Evolutionary conservation across 2,329 filamentous ascomycete genomes (phyloP).

Genomic region (Xylaria hypoxylon): DNA sequence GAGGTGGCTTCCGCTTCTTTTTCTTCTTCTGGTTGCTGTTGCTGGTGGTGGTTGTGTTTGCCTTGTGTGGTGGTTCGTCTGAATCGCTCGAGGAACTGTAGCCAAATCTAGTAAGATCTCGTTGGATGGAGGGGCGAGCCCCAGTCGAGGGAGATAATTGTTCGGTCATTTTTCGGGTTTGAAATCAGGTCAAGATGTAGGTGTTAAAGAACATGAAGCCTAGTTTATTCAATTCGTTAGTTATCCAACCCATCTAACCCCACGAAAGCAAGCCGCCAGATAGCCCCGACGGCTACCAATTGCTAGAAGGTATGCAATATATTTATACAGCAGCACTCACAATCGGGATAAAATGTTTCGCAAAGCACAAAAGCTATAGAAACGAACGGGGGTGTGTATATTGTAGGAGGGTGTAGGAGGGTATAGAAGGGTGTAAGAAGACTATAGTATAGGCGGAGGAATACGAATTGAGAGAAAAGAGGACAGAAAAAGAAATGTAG

Average conservation of each 20-base stretch:
- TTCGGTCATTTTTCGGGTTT: conserved; percentile 26
- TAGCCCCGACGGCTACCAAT: neutral
- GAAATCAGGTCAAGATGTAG: neutral
- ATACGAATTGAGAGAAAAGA: conserved; percentile 5
- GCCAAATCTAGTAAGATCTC: conserved; percentile 52
- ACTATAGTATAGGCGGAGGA: neutral
- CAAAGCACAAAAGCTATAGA: neutral
- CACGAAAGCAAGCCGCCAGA: neutral
- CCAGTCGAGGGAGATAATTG: conserved; percentile 22
- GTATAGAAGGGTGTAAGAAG: neutral
- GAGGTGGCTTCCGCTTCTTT: conserved; percentile 68
- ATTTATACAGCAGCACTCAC: conserved; percentile 5
- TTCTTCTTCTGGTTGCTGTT: conserved; percentile 65
- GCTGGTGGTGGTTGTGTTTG: conserved; percentile 46
- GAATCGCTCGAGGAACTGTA: conserved; percentile 65
- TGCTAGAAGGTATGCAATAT: neutral
- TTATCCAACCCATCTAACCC: neutral
- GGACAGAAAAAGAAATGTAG: conserved; percentile 3
- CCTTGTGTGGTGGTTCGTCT: conserved; percentile 56
- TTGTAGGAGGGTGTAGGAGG: neutral
- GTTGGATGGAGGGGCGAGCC: conserved; percentile 35
- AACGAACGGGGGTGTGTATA: neutral
- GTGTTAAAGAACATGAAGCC: neutral
- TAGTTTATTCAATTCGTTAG: conserved; percentile 16
- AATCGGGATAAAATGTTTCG: neutral